phyloP scores from a whole-genome alignment of 2,329 filamentous ascomycete genomes.

The Xylariales sp. region DNA sequence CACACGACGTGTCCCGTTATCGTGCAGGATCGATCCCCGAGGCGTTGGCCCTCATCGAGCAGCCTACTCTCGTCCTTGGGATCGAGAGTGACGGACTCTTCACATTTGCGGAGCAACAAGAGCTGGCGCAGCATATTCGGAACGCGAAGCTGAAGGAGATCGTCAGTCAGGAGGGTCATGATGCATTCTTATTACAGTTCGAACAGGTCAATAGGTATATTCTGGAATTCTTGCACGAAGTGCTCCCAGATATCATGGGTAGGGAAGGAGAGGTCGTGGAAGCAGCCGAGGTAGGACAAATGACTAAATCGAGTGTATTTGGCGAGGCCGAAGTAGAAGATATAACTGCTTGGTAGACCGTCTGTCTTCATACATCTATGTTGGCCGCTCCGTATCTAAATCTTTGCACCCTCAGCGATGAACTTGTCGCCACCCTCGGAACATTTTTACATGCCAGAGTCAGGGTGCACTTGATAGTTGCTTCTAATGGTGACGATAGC shows the following conservation, averaged over 20 bases:
- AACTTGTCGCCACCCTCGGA: no score
- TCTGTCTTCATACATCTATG: background rate
- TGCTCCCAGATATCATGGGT: constrained; percentile 83
- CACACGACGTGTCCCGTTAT: constrained; percentile 85
- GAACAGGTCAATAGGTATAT: constrained; percentile 93
- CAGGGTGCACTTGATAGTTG: no score
- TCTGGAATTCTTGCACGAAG: constrained; percentile 74
- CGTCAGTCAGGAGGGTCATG: constrained; percentile 90
- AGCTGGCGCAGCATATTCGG: constrained; percentile 77
- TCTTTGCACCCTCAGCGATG: background rate
- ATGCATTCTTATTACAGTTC: constrained; percentile 94
- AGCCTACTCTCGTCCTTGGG: constrained; percentile 85
- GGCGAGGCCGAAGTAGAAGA: constrained; percentile 95
- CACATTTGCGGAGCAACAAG: constrained; percentile 93
- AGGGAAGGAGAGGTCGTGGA: constrained; percentile 44
- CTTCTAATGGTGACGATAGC: no score
- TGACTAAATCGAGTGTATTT: constrained; percentile 87
- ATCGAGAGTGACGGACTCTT: constrained; percentile 96
- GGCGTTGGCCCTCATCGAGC: constrained; percentile 76
- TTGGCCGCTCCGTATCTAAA: background rate
- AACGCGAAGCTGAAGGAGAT: constrained; percentile 78
- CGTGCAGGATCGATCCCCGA: constrained; percentile 64
- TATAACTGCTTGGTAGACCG: constrained; percentile 80
- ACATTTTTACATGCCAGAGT: no score
- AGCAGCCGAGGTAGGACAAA: constrained; percentile 49